phyloP scores from a whole-genome alignment of 179 eudicot species.

The Corrigiola litoralis region DNA sequence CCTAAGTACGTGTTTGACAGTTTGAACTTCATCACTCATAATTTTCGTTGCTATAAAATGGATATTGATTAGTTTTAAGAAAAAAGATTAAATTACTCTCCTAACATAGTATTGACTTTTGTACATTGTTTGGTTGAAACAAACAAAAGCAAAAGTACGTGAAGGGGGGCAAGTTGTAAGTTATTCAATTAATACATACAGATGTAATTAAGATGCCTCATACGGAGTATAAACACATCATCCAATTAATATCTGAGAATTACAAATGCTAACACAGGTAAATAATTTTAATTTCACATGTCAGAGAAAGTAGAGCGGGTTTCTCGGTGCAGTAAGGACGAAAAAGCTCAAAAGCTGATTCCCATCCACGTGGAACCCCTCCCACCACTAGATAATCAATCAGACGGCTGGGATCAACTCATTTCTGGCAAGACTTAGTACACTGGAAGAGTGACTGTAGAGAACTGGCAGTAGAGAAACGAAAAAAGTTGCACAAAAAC shows the following conservation, averaged over 20 bases:
- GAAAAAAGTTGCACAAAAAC: neutral
- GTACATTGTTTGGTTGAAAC: too few relatives aligned
- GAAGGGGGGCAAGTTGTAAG: too few relatives aligned
- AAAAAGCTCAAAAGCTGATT: conserved; percentile 53
- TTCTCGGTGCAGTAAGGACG: conserved; percentile 72
- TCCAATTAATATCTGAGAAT: neutral
- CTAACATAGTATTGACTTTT: too few relatives aligned
- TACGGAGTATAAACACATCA: too few relatives aligned
- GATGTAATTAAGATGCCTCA: too few relatives aligned
- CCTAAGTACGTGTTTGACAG: too few relatives aligned
- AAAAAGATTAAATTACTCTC: too few relatives aligned
- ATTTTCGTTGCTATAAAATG: too few relatives aligned
- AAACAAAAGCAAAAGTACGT: too few relatives aligned
- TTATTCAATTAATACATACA: too few relatives aligned
- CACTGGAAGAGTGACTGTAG: conserved; percentile 53
- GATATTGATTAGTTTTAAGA: too few relatives aligned
- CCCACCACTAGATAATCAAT: conserved; percentile 26
- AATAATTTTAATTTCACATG: conserved; percentile 2
- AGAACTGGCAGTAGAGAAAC: conserved; percentile 22
- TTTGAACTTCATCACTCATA: too few relatives aligned
- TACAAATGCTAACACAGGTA: neutral
- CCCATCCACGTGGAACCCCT: conserved; percentile 37
- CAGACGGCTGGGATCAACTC: conserved; percentile 39
- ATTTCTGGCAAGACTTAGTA: conserved; percentile 20
- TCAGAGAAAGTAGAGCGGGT: conserved; percentile 63